Conservation (phyloP, 768 basidiomycete species). For the Pleurotus tuoliensis region DNA sequence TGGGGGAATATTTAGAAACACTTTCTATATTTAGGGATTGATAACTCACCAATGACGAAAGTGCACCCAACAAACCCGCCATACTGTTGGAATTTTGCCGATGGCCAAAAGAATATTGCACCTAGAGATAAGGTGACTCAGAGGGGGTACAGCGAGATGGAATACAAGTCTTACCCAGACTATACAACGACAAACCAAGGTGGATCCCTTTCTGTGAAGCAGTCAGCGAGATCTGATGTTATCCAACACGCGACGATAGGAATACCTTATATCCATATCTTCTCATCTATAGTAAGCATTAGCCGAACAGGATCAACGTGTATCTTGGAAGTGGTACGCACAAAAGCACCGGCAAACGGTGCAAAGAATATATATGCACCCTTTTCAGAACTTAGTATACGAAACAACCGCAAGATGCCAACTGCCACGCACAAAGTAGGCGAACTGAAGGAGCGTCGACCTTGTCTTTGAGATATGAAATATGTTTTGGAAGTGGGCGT, state of each 20-base stretch:
- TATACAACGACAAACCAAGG: constrained; percentile 55
- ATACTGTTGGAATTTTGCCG: constrained; percentile 62
- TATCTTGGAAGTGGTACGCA: constrained; percentile 26
- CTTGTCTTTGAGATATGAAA: constrained; percentile 66
- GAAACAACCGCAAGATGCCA: no score
- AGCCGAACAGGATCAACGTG: neutral
- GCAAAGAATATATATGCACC: constrained; percentile 63
- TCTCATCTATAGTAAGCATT: constrained; percentile 40
- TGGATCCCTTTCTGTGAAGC: constrained; percentile 48
- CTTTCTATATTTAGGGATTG: constrained; percentile 1
- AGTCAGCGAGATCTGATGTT: no score
- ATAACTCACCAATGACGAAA: constrained; percentile 53
- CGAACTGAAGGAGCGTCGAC: constrained; percentile 71
- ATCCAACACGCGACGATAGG: neutral
- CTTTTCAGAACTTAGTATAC: neutral
- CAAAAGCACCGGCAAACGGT: constrained; percentile 54
- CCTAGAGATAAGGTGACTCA: constrained; percentile 28
- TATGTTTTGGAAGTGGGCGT: constrained; percentile 70
- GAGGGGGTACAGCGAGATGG: neutral
- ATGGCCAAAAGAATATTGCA: constrained; percentile 79
- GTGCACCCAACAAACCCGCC: constrained; percentile 75
- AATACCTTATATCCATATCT: constrained; percentile 62
- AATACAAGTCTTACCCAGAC: constrained; percentile 35
- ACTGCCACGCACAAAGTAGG: constrained; percentile 42
- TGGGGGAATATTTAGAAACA: constrained; percentile 23